A percentile compares a stretch with the other conserved stretches of the same genome.
phyloP scores from a whole-genome alignment of 1,284 basidiomycete species.

The Pascua sp. region DNA sequence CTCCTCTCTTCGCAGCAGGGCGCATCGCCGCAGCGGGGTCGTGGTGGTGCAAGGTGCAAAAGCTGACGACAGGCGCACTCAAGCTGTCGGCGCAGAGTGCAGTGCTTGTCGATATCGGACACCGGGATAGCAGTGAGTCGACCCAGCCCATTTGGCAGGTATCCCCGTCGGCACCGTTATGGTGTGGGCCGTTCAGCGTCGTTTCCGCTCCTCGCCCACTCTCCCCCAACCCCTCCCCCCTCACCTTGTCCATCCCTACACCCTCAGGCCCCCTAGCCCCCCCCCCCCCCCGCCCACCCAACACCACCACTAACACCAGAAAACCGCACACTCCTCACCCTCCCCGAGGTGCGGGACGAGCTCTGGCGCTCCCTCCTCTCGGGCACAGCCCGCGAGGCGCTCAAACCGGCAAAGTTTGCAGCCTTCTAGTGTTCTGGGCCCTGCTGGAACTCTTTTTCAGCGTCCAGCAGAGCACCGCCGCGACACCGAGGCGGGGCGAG shows the following conservation, averaged over 20 bases:
- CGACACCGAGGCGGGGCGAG: too few species aligned
- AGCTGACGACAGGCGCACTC: constrained; percentile 30
- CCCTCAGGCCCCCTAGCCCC: too few species aligned
- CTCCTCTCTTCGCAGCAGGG: too few species aligned
- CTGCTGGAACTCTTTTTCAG: neutral
- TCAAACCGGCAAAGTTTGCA: constrained; percentile 36
- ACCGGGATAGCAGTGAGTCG: constrained; percentile 41
- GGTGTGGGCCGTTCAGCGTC: too few species aligned
- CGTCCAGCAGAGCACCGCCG: neutral
- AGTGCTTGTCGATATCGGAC: constrained; percentile 46
- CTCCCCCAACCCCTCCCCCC: too few species aligned
- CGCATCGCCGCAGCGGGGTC: too few species aligned
- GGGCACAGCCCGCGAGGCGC: constrained; percentile 29
- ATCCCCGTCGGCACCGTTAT: too few species aligned
- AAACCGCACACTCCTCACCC: constrained; percentile 44
- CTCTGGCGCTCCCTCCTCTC: constrained; percentile 47
- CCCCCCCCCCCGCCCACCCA: too few species aligned
- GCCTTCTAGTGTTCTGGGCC: constrained; percentile 31
- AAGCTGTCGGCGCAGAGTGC: constrained; percentile 39
- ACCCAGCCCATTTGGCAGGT: too few species aligned
- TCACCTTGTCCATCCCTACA: too few species aligned
- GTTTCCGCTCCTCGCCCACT: too few species aligned
- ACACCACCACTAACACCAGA: constrained; percentile 25
- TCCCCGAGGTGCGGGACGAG: constrained; percentile 47
- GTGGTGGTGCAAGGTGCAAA: too few species aligned